Evolutionary conservation across 148 eudicot genomes (phyloP).

Genomic region (Rhododendron griersonianum): DNA sequence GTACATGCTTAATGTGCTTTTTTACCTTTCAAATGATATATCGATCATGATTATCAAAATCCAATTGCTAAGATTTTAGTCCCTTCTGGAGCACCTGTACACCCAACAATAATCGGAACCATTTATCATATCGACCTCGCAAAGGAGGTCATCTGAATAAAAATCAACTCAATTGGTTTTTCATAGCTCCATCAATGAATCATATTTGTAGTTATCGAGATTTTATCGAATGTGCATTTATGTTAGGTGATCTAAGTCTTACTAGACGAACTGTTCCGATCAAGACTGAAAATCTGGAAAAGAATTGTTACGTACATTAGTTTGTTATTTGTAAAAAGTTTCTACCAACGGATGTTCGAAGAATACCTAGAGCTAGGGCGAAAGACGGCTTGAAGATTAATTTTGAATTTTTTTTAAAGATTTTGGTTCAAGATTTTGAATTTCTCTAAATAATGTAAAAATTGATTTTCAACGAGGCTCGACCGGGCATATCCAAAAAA

Average conservation of each 20-base stretch:
- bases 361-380: too few species aligned
- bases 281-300: too few species aligned
- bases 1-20: not conserved
- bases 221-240: not conserved
- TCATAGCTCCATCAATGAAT: not conserved
- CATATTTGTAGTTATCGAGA: not conserved
- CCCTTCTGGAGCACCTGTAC: too few species aligned
- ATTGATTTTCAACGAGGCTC: constrained; percentile 5
- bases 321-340: too few species aligned
- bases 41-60: not conserved
- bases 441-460: not conserved
- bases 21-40: not conserved
- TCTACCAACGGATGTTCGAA: too few species aligned
- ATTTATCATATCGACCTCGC: not conserved
- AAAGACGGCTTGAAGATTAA: too few species aligned
- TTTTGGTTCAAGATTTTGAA: too few species aligned
- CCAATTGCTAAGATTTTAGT: not conserved
- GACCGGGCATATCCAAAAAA: not conserved
- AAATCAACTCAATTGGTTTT: not conserved
- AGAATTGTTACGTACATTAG: too few species aligned
- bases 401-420: not conserved
- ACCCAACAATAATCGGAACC: not conserved
- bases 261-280: not conserved
- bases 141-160: not conserved
- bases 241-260: not conserved